Evolutionary conservation across 2,329 filamentous ascomycete species (phyloP), one percentile per base, ranked within the genome.

Genomic region (Pseudopyricularia javanii): DNA sequence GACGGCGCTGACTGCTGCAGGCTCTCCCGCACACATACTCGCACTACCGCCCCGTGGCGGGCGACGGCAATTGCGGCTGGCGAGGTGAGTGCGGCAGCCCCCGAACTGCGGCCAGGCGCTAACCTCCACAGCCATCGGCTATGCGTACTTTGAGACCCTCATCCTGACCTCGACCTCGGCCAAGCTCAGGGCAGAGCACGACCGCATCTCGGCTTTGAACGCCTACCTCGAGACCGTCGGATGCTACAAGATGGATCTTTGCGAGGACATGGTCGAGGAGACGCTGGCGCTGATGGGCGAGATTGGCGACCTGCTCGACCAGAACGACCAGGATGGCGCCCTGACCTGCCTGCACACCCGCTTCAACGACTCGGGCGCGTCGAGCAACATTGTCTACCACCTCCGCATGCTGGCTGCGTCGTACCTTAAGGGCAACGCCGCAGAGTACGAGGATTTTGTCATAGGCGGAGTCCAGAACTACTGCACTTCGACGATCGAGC

Each of bases 1-100:
- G 17, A 17, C 17, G 7, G 12, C 7, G 30, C 26, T 49, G 30
- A 32, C 47, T 49, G 56, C 52, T 34, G 14, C 60, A 95, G 90
- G 78, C 83, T 20, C 77, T 98, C 53, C 86, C 90, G 7, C 77
- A 84, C 61, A 88, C 85, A 54, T 95, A 95, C 67, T 87, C 88
- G 20, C 84, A 90, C 65, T 95, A 91, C 64, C 88, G 93, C 53
- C 85, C 85, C 11, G 82, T 95, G 66, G 84, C 86, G 68, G 91
- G 93, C 52, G 91, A 97, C 70, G 93, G 93, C 55, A 94, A 95
- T 66, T 97, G 93, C 70, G 93, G 91, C 62, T 97, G 93, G 91
- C 82, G 91, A 85, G 93, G 91, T 96, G 76, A 74, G 83, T 72
- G 28, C 22, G n/a, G 11, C 49, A 15, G 15, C 24, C 40, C 9